These are phyloP conservation scores for Piromyces finnis DNA, from an alignment of 192 early-diverging fungal genomes.

Conservation along the genomic window DNA sequence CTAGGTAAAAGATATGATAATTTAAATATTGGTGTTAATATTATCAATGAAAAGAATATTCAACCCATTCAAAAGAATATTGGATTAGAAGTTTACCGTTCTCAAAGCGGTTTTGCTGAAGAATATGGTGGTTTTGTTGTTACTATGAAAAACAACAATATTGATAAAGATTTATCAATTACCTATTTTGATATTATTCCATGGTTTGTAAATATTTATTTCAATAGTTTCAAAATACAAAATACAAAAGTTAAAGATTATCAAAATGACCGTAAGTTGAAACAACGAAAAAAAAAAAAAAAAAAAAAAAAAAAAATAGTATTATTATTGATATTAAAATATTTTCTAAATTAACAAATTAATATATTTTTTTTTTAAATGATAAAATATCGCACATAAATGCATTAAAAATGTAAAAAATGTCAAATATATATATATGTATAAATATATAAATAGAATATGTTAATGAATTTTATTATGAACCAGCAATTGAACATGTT, in stretches of 20 bases:
- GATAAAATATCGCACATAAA: too few species aligned
- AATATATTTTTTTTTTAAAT: too few species aligned
- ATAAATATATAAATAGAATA: not conserved
- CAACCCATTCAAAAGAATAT: not conserved
- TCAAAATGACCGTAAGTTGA: not conserved
- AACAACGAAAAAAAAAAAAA: not conserved
- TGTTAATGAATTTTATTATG: constrained; percentile 9
- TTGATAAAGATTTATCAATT: not conserved
- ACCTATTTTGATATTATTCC: not conserved
- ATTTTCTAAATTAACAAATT: too few species aligned
- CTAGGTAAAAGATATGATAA: not conserved
- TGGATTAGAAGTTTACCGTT: not conserved
- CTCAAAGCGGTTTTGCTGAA: not conserved
- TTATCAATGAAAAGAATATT: not conserved
- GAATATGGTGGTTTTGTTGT: not conserved
- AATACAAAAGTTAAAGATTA: not conserved
- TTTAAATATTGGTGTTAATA: not conserved
- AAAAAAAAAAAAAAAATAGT: not conserved
- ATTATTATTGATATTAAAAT: too few species aligned
- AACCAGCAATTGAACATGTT: constrained; percentile 59
- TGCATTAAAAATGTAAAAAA: too few species aligned
- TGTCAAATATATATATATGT: too few species aligned
- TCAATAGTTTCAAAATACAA: not conserved
- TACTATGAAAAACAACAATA: not conserved
- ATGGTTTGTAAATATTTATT: not conserved